A percentile compares a stretch with the other conserved stretches of the same genome.
Conservation (phyloP, 768 basidiomycete species). For the Boletellus sp. region DNA sequence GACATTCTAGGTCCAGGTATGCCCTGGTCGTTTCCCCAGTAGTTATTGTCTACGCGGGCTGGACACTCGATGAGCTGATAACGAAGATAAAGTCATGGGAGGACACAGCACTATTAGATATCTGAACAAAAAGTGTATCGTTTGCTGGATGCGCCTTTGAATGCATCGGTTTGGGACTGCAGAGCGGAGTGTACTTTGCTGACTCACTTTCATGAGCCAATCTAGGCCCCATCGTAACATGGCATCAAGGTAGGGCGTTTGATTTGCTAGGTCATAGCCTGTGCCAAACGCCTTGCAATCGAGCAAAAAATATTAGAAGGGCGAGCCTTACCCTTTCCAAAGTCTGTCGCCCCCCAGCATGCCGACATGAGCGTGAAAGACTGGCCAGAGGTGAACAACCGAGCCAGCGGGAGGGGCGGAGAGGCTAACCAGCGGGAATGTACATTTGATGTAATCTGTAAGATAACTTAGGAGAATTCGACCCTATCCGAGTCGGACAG, state of each 20-base stretch:
- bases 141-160: conserved; percentile 73
- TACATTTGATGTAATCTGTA: conserved; percentile 83
- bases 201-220: conserved; percentile 83
- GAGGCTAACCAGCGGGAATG: conserved; percentile 69
- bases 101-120: conserved; percentile 53
- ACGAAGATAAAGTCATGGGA: not conserved
- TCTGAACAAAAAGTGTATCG: conserved; percentile 71
- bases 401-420: not conserved
- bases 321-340: conserved; percentile 57
- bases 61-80: conserved; percentile 3
- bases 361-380: conserved; percentile 81
- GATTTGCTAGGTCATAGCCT: conserved; percentile 84
- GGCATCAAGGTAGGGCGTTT: conserved; percentile 87
- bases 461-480: not conserved
- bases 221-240: conserved; percentile 89
- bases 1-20: conserved; percentile 75
- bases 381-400: conserved; percentile 33
- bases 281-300: not conserved
- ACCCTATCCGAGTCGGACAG: conserved; percentile 12
- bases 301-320: not conserved
- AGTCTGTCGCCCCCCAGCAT: conserved; percentile 88
- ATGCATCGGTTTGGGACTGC: not conserved
- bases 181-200: not conserved
- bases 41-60: conserved; percentile 66
- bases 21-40: conserved; percentile 84